Base-by-base conservation (phyloP, 2,329 filamentous ascomycete species). In the Penicillium sp. region DNA sequence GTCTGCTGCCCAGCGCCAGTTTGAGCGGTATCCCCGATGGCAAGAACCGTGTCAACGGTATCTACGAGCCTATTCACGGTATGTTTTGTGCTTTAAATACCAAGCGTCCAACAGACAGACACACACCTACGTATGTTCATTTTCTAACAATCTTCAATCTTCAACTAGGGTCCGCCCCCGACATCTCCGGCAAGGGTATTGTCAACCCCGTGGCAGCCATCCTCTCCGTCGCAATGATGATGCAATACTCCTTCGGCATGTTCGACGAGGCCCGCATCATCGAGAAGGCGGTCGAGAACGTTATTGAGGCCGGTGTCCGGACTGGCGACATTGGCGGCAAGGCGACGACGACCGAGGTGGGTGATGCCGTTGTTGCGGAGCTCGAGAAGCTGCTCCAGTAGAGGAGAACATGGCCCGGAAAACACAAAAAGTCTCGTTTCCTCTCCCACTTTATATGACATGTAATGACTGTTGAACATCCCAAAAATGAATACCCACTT, bases 31-130 rank as follows among this genome's bases (percentile, higher is more conserved):
- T 95, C 51, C 91, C 91, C 0, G 89, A 94, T 68, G 88, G 88
- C 47, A 87, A 89, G 76, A 80, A 77, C 61, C 84, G 81, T 68
- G 88, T 90, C 66, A 95, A 94, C 67, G 91, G 90, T 60, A 95
- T 97, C 64, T 98, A 95, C 69, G 91, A 97, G 78, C 91, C 91
- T 26, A 97, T 98, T 61, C 91, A 98, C 70, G 90, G 88, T 89
- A 76, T 63, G 74, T 60, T 18, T 35, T 41, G 7, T 18, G 2
- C 18, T 18, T 1, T 18, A 18, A 18, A 18, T 18, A 2, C 18
- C 18, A 18, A 18, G 18, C 18, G 18, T 18, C 18, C 18, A 18
- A 18, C 18, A 18, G 18, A 18, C 18, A 18, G 2, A 18, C 18
- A 3, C 18, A 18, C 18, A 18, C 18, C 24, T 48, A 18, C 18